These are phyloP conservation scores for Filobasidium wieringae DNA, from an alignment of 768 basidiomycete genomes.

Conservation along the genomic window DNA sequence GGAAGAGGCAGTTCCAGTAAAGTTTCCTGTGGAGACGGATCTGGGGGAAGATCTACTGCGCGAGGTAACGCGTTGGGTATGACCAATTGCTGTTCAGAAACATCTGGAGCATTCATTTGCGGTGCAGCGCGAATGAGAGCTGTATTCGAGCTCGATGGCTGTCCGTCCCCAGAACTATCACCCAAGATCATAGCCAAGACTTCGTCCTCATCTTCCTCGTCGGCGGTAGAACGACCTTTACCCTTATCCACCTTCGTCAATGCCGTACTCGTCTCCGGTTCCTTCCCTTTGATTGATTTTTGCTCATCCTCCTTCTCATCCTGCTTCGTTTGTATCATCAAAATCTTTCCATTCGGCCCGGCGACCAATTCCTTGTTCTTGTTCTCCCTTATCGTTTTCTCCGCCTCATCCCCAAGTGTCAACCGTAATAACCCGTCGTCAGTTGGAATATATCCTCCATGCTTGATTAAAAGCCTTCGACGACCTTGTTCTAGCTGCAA, in stretches of 20 bases:
- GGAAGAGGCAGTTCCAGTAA: constrained; percentile 23
- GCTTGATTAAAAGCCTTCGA: constrained; percentile 21
- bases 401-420: neutral
- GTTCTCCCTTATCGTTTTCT: neutral
- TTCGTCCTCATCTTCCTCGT: neutral
- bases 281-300: neutral
- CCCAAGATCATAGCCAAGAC: neutral
- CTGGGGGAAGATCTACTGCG: neutral
- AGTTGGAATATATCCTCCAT: constrained; percentile 17
- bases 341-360: constrained; percentile 5
- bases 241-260: neutral
- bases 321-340: constrained; percentile 15
- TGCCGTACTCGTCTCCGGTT: neutral
- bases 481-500: constrained; percentile 13
- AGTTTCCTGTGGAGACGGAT: neutral
- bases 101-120: constrained; percentile 3
- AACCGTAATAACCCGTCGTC: constrained; percentile 21
- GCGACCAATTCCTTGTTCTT: constrained; percentile 10
- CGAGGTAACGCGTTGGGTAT: constrained; percentile 10
- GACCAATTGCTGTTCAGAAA: constrained; percentile 7
- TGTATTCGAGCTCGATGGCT: neutral
- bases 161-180: neutral
- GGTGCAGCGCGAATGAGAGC: constrained; percentile 18
- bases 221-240: neutral
- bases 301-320: constrained; percentile 13